phyloP scores from a whole-genome alignment of 768 basidiomycete genomes.

The Cyathus striatus region DNA sequence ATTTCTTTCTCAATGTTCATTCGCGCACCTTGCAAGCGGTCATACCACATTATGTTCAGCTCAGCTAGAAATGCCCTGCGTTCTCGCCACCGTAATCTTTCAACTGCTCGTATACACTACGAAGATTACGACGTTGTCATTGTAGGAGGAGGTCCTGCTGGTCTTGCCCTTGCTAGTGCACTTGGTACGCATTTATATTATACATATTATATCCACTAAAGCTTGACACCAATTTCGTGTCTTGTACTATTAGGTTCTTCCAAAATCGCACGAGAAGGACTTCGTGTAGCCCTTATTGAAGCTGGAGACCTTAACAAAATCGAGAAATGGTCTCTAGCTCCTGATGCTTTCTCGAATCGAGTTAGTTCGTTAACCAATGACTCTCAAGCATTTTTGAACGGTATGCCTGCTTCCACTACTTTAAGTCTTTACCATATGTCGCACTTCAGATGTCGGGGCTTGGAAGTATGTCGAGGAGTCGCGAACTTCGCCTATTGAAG shows the following conservation, averaged over 20 bases:
- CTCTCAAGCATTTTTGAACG: constrained; percentile 61
- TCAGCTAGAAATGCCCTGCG: no score
- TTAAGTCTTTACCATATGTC: constrained; percentile 3
- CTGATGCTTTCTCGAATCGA: constrained; percentile 68
- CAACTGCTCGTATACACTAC: constrained; percentile 4
- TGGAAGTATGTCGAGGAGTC: constrained; percentile 71
- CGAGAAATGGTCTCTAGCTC: constrained; percentile 56
- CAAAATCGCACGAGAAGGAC: constrained; percentile 38
- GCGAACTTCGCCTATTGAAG: constrained; percentile 70
- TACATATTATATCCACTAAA: constrained; percentile 5
- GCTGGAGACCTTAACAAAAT: constrained; percentile 70
- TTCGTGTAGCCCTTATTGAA: constrained; percentile 75
- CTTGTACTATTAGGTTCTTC: constrained; percentile 42
- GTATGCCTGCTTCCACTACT: constrained; percentile 27
- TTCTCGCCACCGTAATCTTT: no score
- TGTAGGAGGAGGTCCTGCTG: constrained; percentile 91
- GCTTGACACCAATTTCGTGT: constrained; percentile 4
- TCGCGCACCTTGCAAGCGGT: no score
- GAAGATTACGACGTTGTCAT: constrained; percentile 84
- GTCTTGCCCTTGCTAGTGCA: constrained; percentile 84
- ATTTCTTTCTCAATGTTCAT: no score
- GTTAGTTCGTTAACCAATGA: constrained; percentile 82
- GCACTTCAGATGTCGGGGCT: constrained; percentile 63
- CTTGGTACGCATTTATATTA: no score
- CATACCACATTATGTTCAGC: no score